Base-by-base conservation (phyloP, 2,329 filamentous ascomycete genomes). In the Atkinsonella hypoxylon region DNA sequence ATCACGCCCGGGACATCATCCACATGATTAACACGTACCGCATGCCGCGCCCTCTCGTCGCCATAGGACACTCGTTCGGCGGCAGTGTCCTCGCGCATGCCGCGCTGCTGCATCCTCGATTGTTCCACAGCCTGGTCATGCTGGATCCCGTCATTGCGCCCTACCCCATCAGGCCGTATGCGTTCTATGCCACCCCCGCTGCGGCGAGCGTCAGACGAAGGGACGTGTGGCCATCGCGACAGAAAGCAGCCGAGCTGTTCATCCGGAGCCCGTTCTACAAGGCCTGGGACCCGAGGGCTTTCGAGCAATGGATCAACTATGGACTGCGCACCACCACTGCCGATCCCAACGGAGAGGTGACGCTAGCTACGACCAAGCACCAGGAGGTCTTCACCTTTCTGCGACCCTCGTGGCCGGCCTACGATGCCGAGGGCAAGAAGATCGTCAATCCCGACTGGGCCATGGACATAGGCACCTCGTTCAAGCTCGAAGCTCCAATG, bases 61-160 rank as follows among this genome's bases (percentile, higher is more conserved):
- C 87, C 51, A 67, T 97, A 30, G 91, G 89, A 15, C 91, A 97
- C 69, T 95, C 88, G 58, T 90, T 95, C 73, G 91, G 91, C 58
- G 89, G 78, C 56, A 80, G 79, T 62, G 79, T 86, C 52, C 75
- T 96, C 49, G 74, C 78, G 49, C 82, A 88, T 58, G 73, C 91
- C 15, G 73, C 87, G 4, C 71, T 91, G 11, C 76, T 89, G 57
- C 85, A 95, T 66, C 89, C 91, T 1, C 84, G 89, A 8, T 79
- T 96, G 18, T 75, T 96, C 56, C 78, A 82, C 54, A 78, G 80
- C 8, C 67, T 95, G 7, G 72, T 95, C 43, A 76, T 95, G 32
- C 70, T 96, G n/a, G 90, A 96, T 62, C 89, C 90, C 0, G 86
- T 93, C 54, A 83, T 95, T 57, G 75, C 79, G 47, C 57, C 56